phyloP scores from a whole-genome alignment of 768 basidiomycete genomes.

The Kwoniella sp. region DNA sequence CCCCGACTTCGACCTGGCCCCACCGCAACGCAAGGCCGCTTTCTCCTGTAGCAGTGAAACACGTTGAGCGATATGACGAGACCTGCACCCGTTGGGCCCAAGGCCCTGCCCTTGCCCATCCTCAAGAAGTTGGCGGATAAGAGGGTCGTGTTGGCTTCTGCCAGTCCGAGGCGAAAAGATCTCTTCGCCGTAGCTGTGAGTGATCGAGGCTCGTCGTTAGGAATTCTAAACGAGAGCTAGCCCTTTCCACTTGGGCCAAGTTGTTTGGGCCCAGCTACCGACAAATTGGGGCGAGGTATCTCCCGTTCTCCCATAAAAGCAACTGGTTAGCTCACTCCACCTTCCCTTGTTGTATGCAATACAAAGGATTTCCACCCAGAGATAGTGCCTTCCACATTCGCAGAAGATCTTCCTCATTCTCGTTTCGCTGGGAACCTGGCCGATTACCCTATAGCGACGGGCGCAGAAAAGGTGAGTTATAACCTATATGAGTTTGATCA shows the following conservation, averaged over 20 bases:
- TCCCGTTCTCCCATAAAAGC: no score
- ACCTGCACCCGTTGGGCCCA: conserved; percentile 44
- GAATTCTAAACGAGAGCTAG: no score
- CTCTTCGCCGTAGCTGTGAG: conserved; percentile 77
- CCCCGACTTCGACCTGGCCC: no score
- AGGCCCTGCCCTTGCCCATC: conserved; percentile 52
- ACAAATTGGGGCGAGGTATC: no score
- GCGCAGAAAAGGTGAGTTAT: conserved; percentile 62
- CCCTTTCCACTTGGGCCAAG: no score
- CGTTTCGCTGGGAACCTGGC: conserved; percentile 69
- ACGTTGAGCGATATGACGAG: background rate
- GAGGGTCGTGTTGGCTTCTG: conserved; percentile 80
- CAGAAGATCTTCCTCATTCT: conserved; percentile 70
- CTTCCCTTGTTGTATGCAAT: no score
- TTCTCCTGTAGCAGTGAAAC: no score
- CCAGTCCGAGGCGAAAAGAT: conserved; percentile 79
- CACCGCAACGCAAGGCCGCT: no score
- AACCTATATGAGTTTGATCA: background rate
- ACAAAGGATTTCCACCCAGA: conserved; percentile 71
- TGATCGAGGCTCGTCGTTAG: no score
- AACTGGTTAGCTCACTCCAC: background rate
- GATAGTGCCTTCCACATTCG: conserved; percentile 74
- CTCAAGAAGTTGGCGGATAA: conserved; percentile 71
- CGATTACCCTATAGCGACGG: conserved; percentile 76
- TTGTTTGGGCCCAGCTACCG: no score